These are phyloP conservation scores for Trichomonas gallinae DNA, from an alignment of 208 protist genomes.

Conservation along the genomic window DNA sequence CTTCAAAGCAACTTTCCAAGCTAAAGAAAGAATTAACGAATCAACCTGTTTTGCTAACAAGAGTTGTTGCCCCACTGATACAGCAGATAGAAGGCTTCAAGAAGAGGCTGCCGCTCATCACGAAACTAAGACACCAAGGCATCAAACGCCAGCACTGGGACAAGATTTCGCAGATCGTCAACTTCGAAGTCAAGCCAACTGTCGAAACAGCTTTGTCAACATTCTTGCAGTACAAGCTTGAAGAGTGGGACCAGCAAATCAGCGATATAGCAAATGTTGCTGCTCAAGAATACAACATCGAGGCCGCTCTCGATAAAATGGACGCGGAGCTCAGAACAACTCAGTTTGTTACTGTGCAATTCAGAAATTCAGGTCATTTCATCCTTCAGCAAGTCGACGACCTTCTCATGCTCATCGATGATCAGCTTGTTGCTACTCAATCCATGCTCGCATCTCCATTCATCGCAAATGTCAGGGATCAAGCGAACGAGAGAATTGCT, in stretches of 20 bases:
- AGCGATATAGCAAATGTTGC: not conserved
- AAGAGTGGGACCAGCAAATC: not conserved
- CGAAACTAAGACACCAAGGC: not conserved
- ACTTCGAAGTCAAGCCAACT: not conserved
- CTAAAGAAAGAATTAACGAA: not conserved
- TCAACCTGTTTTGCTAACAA: not conserved
- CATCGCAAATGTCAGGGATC: not conserved
- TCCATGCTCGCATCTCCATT: not conserved
- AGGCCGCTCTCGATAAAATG: constrained; percentile 6
- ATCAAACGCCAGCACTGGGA: not conserved
- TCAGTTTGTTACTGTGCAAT: not conserved
- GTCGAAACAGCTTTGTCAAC: not conserved
- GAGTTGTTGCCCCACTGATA: not conserved
- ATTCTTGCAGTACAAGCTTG: not conserved
- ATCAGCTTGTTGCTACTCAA: not conserved
- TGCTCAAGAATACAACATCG: constrained; percentile 15
- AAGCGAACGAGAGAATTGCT: not conserved
- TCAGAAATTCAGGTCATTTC: not conserved
- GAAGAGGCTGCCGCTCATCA: not conserved
- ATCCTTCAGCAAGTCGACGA: not conserved
- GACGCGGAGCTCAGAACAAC: not conserved
- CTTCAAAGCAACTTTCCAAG: not conserved
- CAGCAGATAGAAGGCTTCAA: constrained; percentile 4
- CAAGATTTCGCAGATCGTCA: not conserved
- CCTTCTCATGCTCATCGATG: not conserved